Conservation (phyloP, 305 asterid genomes). For the Solanum hybrid region DNA sequence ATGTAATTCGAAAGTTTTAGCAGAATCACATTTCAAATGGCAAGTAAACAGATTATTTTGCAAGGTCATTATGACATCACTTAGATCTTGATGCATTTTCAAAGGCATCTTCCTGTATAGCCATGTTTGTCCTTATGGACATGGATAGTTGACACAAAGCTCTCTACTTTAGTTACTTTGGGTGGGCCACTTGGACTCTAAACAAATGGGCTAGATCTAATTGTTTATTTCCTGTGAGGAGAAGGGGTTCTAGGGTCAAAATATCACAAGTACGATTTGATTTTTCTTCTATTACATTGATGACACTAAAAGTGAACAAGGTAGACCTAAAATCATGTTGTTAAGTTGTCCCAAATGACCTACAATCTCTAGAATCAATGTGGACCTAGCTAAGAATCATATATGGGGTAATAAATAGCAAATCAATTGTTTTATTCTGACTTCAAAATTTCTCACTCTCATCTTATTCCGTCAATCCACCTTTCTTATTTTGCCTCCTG, state of each 20-base stretch:
- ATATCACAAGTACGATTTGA: not conserved
- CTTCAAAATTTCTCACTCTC: not conserved
- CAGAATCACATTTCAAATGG: not conserved
- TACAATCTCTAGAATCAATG: not conserved
- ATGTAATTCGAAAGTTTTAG: not conserved
- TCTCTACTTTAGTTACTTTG: not conserved
- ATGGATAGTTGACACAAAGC: not conserved
- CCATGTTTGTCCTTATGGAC: not conserved
- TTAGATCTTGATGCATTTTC: not conserved
- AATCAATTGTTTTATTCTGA: constrained; percentile 5
- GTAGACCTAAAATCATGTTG: not conserved
- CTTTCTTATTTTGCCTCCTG: not conserved
- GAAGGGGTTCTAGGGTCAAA: not conserved
- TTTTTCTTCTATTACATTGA: not conserved
- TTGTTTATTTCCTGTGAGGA: not conserved
- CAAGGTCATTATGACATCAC: not conserved
- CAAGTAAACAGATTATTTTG: not conserved
- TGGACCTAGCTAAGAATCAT: not conserved
- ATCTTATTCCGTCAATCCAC: not conserved
- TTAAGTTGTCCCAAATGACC: not conserved
- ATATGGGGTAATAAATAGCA: not conserved
- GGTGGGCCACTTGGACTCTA: not conserved
- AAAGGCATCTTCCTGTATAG: not conserved
- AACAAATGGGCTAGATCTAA: not conserved
- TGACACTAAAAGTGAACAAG: not conserved